Conservation (phyloP, 768 basidiomycete species). For the Lentinus brumalis region DNA sequence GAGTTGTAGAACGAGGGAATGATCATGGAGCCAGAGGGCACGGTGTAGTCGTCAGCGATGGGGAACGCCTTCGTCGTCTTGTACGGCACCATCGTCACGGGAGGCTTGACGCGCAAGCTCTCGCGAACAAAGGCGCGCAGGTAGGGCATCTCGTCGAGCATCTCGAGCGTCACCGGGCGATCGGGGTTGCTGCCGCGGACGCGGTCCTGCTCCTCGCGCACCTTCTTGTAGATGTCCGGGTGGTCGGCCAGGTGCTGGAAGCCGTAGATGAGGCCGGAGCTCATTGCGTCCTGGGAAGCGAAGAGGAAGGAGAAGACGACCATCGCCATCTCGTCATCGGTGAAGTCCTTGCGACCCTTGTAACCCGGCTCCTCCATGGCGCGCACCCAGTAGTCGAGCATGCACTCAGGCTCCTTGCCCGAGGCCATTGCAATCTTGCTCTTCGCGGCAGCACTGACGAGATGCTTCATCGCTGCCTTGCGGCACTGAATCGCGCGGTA, state of each 20-base stretch:
- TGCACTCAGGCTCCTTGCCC: slow-evolving; percentile 80
- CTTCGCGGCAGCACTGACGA: slow-evolving; percentile 74
- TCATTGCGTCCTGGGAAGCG: slow-evolving; percentile 98
- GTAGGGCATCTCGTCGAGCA: slow-evolving; percentile 92
- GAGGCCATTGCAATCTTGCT: slow-evolving; percentile 83
- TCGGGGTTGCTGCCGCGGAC: slow-evolving; percentile 79
- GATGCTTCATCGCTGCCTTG: slow-evolving; percentile 80
- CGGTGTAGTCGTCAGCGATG: slow-evolving; percentile 88
- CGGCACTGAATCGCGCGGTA: slow-evolving; percentile 92
- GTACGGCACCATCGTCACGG: slow-evolving; percentile 99
- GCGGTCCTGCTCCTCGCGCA: slow-evolving; percentile 87
- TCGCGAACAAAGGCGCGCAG: slow-evolving; percentile 92
- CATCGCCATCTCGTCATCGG: slow-evolving; percentile 94
- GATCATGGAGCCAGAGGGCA: slow-evolving; percentile 89
- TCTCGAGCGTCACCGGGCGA: slow-evolving; percentile 79
- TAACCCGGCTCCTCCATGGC: slow-evolving; percentile 61
- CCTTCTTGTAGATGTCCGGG: slow-evolving; percentile 84
- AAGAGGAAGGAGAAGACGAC: slow-evolving; percentile 97
- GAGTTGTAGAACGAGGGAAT: slow-evolving; percentile 94
- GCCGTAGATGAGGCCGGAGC: slow-evolving; percentile 90
- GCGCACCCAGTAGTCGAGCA: slow-evolving; percentile 91
- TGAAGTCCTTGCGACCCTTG: slow-evolving; percentile 86
- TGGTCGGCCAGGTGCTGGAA: slow-evolving; percentile 97
- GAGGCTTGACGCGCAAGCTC: slow-evolving; percentile 87
- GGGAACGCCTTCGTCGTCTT: slow-evolving; percentile 87